Evolutionary conservation across 2,329 filamentous ascomycete species (phyloP), one percentile per base, ranked within the genome.

Genomic region (Curvularia eragrostidis): DNA sequence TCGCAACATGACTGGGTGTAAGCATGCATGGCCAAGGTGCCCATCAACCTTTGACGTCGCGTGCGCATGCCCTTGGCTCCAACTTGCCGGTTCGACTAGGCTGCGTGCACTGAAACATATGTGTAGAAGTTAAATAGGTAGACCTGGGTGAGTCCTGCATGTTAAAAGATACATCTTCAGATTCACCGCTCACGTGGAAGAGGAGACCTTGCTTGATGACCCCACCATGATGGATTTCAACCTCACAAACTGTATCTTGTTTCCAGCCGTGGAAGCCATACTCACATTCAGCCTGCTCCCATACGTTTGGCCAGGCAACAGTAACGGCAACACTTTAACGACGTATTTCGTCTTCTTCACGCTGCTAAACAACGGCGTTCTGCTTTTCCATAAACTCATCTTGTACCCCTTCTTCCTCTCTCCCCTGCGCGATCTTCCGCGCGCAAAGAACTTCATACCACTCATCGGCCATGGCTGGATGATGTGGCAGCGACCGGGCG

Each of bases 341-440:
- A 52, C 26, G 1, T 56, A 63, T 39, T 64, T 72, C 39, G 19
- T 72, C 9, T 7, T 64, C 8, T 69, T 66, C 26, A 39, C 61
- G 2, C 19, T 54, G 0, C 41, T 70, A 26, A 70, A 73, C 26
- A 64, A 59, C 18, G 36, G 34, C 8, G 26, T 66, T 10, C 63
- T 62, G n/a, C 9, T 54, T 19, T 15, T 68, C 9, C 60, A 74
- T 51, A 61, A 61, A 15, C 50, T 73, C 19, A 19, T 75, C 18
- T 52, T 77, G 4, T 78, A 78, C 44, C 78, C 78, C 1, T 76
- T 74, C 56, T 71, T 76, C 59, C 56, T 77, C 10, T 78, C 71
- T 15, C 78, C 78, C 2, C 34, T 50, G 8, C 68, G 77, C 13
- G 71, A 79, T 58, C 65, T 81, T 3, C 79, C 79, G 1, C 56